phyloP scores from a whole-genome alignment of 1,284 basidiomycete species.

The Irpex sp. region DNA sequence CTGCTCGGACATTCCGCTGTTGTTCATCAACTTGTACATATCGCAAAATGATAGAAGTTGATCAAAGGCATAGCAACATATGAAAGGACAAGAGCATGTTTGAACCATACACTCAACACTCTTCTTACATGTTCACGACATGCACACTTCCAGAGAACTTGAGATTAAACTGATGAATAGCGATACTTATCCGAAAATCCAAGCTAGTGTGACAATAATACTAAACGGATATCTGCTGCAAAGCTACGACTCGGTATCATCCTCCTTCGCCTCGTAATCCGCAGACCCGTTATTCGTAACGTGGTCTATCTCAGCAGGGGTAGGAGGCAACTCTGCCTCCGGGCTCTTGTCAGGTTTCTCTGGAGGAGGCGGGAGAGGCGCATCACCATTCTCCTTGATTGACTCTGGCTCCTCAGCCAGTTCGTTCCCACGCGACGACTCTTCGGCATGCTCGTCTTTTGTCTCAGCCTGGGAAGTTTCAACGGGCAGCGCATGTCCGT shows the following conservation, averaged over 20 bases:
- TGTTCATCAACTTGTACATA: background rate
- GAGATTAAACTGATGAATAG: no score
- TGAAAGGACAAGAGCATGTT: background rate
- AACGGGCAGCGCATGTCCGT: background rate
- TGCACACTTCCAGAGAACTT: no score
- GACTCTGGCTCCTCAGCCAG: constrained; percentile 9
- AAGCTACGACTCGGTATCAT: background rate
- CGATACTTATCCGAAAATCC: background rate
- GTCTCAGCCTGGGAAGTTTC: background rate
- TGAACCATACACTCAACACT: background rate
- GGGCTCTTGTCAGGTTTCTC: background rate
- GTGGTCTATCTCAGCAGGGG: background rate
- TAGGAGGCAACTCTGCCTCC: background rate
- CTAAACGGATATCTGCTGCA: background rate
- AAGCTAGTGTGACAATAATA: background rate
- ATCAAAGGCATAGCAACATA: background rate
- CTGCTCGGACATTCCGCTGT: background rate
- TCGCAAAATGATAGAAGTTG: background rate
- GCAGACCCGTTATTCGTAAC: background rate
- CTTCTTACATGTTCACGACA: no score
- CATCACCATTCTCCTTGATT: background rate
- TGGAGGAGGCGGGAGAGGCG: background rate
- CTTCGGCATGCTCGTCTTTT: background rate
- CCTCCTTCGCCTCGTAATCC: background rate
- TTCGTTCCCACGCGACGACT: constrained; percentile 9